Evolutionary conservation across 164 flowering plant species (phyloP), one percentile per base, ranked within the genome.

Genomic region (Akebia trifoliata): DNA sequence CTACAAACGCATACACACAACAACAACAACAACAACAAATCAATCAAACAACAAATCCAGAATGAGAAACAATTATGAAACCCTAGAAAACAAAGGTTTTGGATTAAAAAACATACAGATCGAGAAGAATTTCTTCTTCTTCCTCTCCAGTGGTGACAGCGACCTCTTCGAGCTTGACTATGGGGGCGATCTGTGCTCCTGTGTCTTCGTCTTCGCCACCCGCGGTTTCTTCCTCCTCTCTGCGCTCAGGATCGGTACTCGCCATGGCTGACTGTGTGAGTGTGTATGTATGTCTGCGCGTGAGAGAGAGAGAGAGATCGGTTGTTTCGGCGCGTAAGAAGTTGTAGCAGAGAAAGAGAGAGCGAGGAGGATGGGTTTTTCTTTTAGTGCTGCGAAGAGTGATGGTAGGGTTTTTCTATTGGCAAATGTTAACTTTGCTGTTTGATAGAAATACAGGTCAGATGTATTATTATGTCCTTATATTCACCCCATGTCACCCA

Each of bases 161-260:
- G 31, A 89, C 97, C 61, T 80, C 92, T 69, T 89, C 90, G 44
- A 91, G 94, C 71, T 53, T 78, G 39, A 86, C 79, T 58, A 90
- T 86, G 18, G 97, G 97, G 1, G 95, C 88, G 21, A 90, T 77
- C 61, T 82, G 85, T 3, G 95, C 97, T 25, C 97, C 97, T 49
- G 95, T 87, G 60, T 87, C 95, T 50, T 90, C 97, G 11, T 89
- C 96, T 8, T 86, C 96, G 2, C 61, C 81, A 2, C 59, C 77
- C 32, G 71, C 69, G 6, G 54, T 37, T 42, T 72, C 76, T 21
- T 75, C 87, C 24, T 74, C 90, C 15, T 74, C 82, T 53, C 71
- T 68, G 71, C 59, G 79, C 62, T 77, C 76, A 38, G 81, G 77
- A 30, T 80, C 76, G 36, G 42, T 57, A 57, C 64, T 70, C 8